These are phyloP conservation scores for Moniliella sp. DNA, from an alignment of 1,284 basidiomycete species.

Conservation along the genomic window DNA sequence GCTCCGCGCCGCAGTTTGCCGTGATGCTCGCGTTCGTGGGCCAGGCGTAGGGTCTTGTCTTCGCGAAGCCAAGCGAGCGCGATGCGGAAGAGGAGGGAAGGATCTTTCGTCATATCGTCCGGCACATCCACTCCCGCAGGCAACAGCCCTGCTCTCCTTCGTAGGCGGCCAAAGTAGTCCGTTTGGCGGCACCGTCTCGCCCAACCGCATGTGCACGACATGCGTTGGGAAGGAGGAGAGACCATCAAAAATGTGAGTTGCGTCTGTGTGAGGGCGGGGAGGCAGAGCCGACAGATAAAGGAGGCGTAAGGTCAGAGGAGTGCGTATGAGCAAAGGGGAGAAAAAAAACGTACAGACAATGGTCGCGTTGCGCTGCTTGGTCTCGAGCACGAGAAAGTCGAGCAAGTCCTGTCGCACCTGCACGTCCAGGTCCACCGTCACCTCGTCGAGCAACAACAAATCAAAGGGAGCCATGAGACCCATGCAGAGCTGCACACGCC, in stretches of 20 bases:
- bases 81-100: constrained; percentile 12
- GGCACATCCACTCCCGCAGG: not conserved
- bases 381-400: constrained; percentile 64
- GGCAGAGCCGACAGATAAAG: not conserved
- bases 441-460: constrained; percentile 78
- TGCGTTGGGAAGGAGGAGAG: constrained; percentile 29
- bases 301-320: not conserved
- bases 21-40: constrained; percentile 8
- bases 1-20: constrained; percentile 14
- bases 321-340: no score
- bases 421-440: constrained; percentile 95
- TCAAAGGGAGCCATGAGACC: constrained; percentile 92
- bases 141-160: not conserved
- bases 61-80: constrained; percentile 26
- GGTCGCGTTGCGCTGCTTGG: constrained; percentile 58
- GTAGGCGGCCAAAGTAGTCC: constrained; percentile 22
- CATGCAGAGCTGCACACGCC: constrained; percentile 82
- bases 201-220: constrained; percentile 25
- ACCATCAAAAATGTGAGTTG: constrained; percentile 33
- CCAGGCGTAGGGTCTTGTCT: constrained; percentile 15
- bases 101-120: constrained; percentile 3
- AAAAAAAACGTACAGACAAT: constrained; percentile 52
- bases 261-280: constrained; percentile 5
- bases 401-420: constrained; percentile 77
- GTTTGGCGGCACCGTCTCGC: constrained; percentile 12